Evolutionary conservation across 495 filamentous ascomycete species (phyloP).

Genomic region (Talaromyces stipitatus): DNA sequence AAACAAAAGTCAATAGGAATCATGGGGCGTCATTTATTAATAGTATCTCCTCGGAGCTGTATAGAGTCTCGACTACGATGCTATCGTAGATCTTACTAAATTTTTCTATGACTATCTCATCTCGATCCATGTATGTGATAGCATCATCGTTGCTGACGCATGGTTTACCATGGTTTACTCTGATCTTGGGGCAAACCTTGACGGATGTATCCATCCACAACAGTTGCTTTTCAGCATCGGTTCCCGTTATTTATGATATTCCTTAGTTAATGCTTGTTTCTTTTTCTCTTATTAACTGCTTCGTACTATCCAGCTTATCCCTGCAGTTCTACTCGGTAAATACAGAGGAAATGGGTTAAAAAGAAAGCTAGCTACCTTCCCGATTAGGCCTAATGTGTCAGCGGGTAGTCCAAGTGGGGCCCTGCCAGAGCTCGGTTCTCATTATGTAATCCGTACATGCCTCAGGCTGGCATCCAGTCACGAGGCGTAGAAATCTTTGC

Average conservation of each 20-base stretch:
- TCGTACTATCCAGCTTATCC: too few relatives aligned
- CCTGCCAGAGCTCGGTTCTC: neutral
- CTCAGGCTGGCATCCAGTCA: neutral
- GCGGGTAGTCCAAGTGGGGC: neutral
- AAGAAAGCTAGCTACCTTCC: neutral
- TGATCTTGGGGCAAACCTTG: neutral
- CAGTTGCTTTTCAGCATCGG: too few relatives aligned
- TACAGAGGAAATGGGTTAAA: neutral
- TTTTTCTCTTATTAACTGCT: neutral
- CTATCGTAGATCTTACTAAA: neutral
- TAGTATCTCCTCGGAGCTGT: neutral
- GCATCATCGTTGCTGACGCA: neutral
- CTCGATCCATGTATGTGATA: neutral
- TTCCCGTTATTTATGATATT: neutral
- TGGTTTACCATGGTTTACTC: too few relatives aligned
- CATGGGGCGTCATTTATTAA: neutral
- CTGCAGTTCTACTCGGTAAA: too few relatives aligned
- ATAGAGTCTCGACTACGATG: neutral
- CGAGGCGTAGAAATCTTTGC: neutral
- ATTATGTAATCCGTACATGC: neutral
- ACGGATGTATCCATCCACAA: neutral
- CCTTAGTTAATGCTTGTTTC: neutral
- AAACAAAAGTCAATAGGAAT: too few relatives aligned
- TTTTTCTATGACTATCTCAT: neutral
- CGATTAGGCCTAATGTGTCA: neutral